phyloP scores from a whole-genome alignment of 1,284 basidiomycete species.

The Sanghuangporus sanghuang region DNA sequence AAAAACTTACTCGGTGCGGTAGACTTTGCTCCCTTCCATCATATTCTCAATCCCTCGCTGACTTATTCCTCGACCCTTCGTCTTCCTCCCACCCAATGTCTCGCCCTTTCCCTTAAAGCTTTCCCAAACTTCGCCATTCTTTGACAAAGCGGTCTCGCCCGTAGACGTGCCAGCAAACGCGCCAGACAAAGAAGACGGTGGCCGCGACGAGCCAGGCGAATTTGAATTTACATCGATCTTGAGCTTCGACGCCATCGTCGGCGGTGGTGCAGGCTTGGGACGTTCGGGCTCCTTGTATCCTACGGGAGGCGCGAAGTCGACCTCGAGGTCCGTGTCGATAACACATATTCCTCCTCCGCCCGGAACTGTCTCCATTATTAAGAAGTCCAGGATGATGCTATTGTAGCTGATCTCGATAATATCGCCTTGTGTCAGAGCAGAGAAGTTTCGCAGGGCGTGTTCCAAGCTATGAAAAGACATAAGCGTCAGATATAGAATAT shows the following conservation, averaged over 20 bases:
- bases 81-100: conserved; percentile 81
- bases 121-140: conserved; percentile 79
- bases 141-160: conserved; percentile 51
- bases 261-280: conserved; percentile 72
- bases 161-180: conserved; percentile 52
- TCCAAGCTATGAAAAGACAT: conserved; percentile 65
- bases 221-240: conserved; percentile 88
- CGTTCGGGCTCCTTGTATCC: conserved; percentile 89
- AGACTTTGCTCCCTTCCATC: conserved; percentile 81
- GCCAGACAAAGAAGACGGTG: conserved; percentile 68
- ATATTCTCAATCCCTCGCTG: conserved; percentile 79
- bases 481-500: neutral
- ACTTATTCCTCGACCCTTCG: conserved; percentile 88
- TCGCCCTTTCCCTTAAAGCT: conserved; percentile 93
- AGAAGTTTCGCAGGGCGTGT: conserved; percentile 91
- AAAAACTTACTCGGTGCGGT: conserved; percentile 74
- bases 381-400: conserved; percentile 88
- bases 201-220: conserved; percentile 76
- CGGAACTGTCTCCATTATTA: conserved; percentile 92
- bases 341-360: conserved; percentile 87
- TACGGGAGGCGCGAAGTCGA: conserved; percentile 74
- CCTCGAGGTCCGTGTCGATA: conserved; percentile 94
- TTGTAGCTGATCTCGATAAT: conserved; percentile 93
- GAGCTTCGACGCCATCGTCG: conserved; percentile 96
- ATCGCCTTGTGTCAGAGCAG: conserved; percentile 85